Base-by-base conservation (phyloP, 495 filamentous ascomycete genomes). In the Penicillium tannophilum region DNA sequence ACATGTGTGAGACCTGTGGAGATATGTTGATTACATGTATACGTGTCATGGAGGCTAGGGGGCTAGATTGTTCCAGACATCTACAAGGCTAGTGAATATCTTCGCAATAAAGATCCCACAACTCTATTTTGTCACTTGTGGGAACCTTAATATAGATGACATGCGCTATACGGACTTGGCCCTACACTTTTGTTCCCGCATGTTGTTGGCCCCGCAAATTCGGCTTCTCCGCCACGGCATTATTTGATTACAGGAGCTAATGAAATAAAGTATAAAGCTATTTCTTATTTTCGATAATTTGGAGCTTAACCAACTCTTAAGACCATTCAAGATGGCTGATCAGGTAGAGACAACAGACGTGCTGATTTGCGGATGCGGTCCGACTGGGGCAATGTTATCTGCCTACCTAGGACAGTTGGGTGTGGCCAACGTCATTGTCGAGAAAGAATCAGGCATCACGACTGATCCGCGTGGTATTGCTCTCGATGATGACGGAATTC, bases 391-490 rank as follows among this genome's bases (percentile, higher is more conserved):
- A 0, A 63, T 76, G 68, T 54, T 78, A 2, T 75, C 72, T 4
- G 75, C 62, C 0, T 72, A 74, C 54, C 58, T 76, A 6, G 62
- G 68, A 6, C 61, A 60, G 28, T 51, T 72, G 55, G 35, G 46
- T 0, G 54, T 75, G 26, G 54, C 28, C 17, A 69, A 71, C 44
- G 60, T 78, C 14, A 56, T 82, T 0, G 58, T 84, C 1, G 78
- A 84, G 53, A 77, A 73, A 42, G 76, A 78, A 12, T 31, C 56
- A 10, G 73, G 67, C 1, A 81, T 83, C 28, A 77, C 71, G 0
- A 74, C 75, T 1, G 82, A 84, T 60, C 81, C 82, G 0, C 67
- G 80, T 20, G 82, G 80, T 1, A 78, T 84, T 42, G 77, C 73
- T 16, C 64, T 84, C 14, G 79, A 80, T 28, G 74, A 78, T 33